Percentiles rank a stretch among this genome's conserved stretches.
Conservation (phyloP, 331 rosid genomes). For the Rhamnella rubrinervis region DNA sequence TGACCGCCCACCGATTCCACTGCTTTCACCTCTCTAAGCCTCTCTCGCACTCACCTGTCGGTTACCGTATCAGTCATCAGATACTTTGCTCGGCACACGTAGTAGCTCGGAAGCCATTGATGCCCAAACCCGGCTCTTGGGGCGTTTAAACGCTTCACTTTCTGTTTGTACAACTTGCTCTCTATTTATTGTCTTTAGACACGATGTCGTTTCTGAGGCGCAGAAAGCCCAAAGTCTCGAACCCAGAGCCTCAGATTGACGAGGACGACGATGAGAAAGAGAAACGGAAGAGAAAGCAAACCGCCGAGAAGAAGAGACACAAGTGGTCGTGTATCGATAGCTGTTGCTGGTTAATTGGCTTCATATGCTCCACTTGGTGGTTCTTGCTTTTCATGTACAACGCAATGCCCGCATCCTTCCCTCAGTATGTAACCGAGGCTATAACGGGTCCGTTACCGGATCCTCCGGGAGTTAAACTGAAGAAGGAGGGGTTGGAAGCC, state of each 20-base stretch:
- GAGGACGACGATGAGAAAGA: slow-evolving; percentile 22
- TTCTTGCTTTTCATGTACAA: slow-evolving; percentile 64
- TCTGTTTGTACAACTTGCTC: background rate
- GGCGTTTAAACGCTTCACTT: background rate
- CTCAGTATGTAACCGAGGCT: slow-evolving; percentile 89
- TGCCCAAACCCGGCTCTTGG: background rate
- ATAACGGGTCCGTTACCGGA: slow-evolving; percentile 85
- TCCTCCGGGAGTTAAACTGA: slow-evolving; percentile 87
- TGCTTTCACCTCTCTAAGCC: too few species aligned
- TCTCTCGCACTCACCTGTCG: background rate
- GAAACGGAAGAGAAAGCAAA: background rate
- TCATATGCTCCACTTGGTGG: slow-evolving; percentile 86
- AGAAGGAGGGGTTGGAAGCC: slow-evolving; percentile 76
- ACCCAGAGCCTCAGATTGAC: slow-evolving; percentile 19
- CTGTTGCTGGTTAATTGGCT: slow-evolving; percentile 86
- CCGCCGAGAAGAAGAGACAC: background rate
- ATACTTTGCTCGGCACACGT: background rate
- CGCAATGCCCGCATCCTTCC: slow-evolving; percentile 93
- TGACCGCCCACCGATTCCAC: too few species aligned
- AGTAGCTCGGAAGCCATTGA: background rate
- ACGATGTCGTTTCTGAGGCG: slow-evolving; percentile 66
- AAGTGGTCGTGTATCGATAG: slow-evolving; percentile 70
- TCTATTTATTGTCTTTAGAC: background rate
- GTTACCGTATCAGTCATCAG: background rate
- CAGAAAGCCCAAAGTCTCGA: slow-evolving; percentile 37